These are phyloP conservation scores for Penicillium aurantiogriseum DNA, from an alignment of 2,329 filamentous ascomycete genomes.

Conservation along the genomic window DNA sequence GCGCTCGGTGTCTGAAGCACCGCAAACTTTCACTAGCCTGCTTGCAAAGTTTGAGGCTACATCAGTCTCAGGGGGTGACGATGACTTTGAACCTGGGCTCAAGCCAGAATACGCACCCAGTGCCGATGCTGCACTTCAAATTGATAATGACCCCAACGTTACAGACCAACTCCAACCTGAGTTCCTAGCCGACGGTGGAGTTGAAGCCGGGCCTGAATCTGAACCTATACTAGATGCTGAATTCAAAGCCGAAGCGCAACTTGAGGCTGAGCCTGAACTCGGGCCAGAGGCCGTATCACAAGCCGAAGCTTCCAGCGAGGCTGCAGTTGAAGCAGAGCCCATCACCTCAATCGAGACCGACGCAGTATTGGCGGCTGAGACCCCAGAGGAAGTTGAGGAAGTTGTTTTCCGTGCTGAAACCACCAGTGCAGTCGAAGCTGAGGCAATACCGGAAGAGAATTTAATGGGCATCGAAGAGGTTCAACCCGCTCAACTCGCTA, in stretches of 20 bases:
- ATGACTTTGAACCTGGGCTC: neutral
- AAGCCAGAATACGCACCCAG: neutral
- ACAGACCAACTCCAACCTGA: neutral
- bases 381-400: neutral
- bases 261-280: neutral
- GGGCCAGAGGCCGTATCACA: neutral
- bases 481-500: neutral
- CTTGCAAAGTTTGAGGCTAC: constrained; percentile 40
- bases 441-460: neutral
- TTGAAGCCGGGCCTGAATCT: neutral
- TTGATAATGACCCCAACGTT: neutral
- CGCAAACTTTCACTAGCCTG: constrained; percentile 37
- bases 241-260: neutral
- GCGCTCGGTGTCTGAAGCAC: constrained; percentile 30
- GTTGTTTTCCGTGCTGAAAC: neutral
- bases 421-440: neutral
- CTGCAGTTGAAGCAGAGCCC: neutral
- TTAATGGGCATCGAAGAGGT: neutral
- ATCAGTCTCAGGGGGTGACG: constrained; percentile 9
- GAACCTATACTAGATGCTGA: neutral
- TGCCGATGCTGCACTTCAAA: neutral
- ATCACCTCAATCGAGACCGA: neutral
- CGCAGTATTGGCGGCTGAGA: neutral
- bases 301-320: neutral
- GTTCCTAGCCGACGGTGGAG: neutral